phyloP scores from a whole-genome alignment of 805 yeast genomes.

The Scheffersomyces lignosus region DNA sequence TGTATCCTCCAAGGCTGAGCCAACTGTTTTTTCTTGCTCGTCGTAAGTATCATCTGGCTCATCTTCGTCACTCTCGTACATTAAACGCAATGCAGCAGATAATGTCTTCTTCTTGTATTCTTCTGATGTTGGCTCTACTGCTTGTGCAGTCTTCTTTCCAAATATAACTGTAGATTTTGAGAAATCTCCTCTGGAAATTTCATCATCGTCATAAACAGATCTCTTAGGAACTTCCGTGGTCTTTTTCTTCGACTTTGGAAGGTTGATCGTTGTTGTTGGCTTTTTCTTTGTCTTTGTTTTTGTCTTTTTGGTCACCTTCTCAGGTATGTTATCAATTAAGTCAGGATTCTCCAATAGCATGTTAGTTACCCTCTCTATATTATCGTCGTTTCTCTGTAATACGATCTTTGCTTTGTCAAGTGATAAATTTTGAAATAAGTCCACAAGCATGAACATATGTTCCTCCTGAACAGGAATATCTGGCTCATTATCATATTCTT shows the following conservation, averaged over 20 bases:
- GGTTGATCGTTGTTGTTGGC: slow-evolving; percentile 1
- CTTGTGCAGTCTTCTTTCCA: slow-evolving; percentile 31
- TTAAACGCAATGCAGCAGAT: slow-evolving; percentile 56
- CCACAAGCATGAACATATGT: slow-evolving; percentile 44
- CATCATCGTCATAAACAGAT: slow-evolving; percentile 29
- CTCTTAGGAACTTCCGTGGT: slow-evolving; percentile 8
- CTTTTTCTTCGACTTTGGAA: slow-evolving; percentile 1
- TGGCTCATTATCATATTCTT: slow-evolving; percentile 3
- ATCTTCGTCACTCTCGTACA: slow-evolving; percentile 78
- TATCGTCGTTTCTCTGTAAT: slow-evolving; percentile 45
- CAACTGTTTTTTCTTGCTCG: slow-evolving; percentile 49
- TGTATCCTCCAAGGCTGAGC: slow-evolving; percentile 16
- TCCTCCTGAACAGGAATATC: slow-evolving; percentile 19
- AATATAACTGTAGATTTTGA: slow-evolving; percentile 22
- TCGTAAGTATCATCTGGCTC: slow-evolving; percentile 80
- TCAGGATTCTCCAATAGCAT: slow-evolving; percentile 64
- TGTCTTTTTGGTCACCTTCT: slow-evolving; percentile 12
- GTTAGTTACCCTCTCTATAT: slow-evolving; percentile 60
- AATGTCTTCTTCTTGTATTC: slow-evolving; percentile 59
- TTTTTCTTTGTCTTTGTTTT: slow-evolving; percentile 4
- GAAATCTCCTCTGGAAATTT: slow-evolving; percentile 27
- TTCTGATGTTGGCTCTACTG: slow-evolving; percentile 20
- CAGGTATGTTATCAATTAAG: slow-evolving; percentile 27
- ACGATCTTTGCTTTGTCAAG: slow-evolving; percentile 48
- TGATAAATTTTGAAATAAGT: slow-evolving; percentile 67